A percentile compares a stretch with the other conserved stretches of the same genome.
These are phyloP conservation scores for Puccinia brachypodii DNA, from an alignment of 1,284 basidiomycete genomes.

Conservation along the genomic window DNA sequence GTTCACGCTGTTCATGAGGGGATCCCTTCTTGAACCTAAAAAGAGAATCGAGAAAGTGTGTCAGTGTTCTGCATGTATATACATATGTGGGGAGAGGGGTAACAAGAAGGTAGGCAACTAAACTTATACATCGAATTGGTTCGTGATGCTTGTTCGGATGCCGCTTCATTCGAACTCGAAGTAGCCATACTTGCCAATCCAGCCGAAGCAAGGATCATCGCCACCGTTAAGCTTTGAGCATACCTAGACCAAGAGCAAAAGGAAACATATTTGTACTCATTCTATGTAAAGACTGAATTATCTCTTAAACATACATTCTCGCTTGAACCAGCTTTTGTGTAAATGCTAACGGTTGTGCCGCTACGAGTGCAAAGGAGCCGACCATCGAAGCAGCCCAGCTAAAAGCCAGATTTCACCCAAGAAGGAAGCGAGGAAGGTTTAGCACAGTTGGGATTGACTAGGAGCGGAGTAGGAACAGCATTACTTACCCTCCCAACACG, in stretches of 20 bases:
- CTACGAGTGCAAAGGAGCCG: slow-evolving; percentile 33
- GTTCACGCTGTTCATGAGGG: slow-evolving; percentile 25
- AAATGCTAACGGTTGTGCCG: slow-evolving; percentile 40
- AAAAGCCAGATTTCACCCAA: neutral
- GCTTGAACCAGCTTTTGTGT: slow-evolving; percentile 41
- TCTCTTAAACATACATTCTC: slow-evolving; percentile 16
- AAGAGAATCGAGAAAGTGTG: neutral
- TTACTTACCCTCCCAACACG: slow-evolving; percentile 30
- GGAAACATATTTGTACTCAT: neutral
- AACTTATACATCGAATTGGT: slow-evolving; percentile 42
- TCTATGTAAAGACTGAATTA: neutral
- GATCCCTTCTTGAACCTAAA: slow-evolving; percentile 33
- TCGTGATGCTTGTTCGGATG: neutral
- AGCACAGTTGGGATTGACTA: neutral
- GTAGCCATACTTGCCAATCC: slow-evolving; percentile 22
- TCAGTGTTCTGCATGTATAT: neutral
- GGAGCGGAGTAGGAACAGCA: neutral
- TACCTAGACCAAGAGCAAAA: slow-evolving; percentile 13
- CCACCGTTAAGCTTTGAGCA: slow-evolving; percentile 42
- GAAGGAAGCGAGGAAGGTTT: neutral
- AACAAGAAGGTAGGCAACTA: neutral
- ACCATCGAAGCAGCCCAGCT: slow-evolving; percentile 43
- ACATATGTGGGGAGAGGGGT: too few relatives aligned
- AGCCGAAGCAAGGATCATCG: slow-evolving; percentile 33
- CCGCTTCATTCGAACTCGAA: neutral